Base-by-base conservation (phyloP, 345 rosid genomes). In the Rhodomyrtus tomentosa region DNA sequence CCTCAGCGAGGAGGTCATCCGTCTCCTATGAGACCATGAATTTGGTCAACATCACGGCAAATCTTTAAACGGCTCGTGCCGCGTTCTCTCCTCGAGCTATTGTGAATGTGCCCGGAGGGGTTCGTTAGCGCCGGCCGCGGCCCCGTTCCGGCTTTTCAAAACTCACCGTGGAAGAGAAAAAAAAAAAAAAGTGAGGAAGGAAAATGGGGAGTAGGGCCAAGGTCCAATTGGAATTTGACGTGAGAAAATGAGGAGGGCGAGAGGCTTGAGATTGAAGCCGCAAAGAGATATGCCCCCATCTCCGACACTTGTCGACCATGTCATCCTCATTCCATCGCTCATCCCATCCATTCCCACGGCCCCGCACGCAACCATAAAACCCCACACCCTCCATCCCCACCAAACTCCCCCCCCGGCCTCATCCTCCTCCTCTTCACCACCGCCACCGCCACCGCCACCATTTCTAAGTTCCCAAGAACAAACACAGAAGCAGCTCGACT, bases 301-400 rank as follows among this genome's bases (percentile, higher is more conserved):
- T 68, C 79, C 79, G 85, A 86, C 74, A 80, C 87, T 82, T 87
- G 84, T 86, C 84, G 15, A 48, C 80, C 56, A 88, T 89, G 49
- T 62, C 62, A 21, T 49, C 82, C 42, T 54, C 85, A 29, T 84
- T 87, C 90, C 81, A 85, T 83, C 62, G n/a, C 85, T 68, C 85
- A 83, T 81, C 84, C 80, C 85, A 81, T 42, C 58, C 55, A 53
- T 21, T 68, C 45, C 45, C 76, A 20, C 45, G 42, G 24, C 14
- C 25, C 79, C 45, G 59, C 92, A 91, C 91, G 91, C 94, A 83
- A 91, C 55, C 90, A 93, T 92, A 93, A 91, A 91, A 93, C 86
- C 90, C 87, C 89, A 21, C 32, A n/a, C 54, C 40, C 22, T 76
- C 59, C 93, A 86, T 87, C 86, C 81, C 92, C 86, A 80, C 88